phyloP scores from a whole-genome alignment of 2,329 filamentous ascomycete species.

The Hymenotorrendiella dingleyae region DNA sequence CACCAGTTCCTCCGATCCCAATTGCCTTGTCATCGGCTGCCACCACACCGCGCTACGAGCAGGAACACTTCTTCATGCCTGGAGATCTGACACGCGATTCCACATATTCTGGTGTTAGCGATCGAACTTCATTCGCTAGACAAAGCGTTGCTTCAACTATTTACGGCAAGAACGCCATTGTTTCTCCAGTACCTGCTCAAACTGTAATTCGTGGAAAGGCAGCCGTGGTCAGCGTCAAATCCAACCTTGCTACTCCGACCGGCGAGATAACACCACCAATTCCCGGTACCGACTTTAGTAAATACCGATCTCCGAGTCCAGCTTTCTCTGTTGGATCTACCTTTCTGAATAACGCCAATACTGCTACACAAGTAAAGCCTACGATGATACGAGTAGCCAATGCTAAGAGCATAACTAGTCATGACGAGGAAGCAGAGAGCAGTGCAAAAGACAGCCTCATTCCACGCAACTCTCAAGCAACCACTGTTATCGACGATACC shows the following conservation, averaged over 20 bases:
- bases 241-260: slow-evolving; percentile 50
- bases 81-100: slow-evolving; percentile 78
- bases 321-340: slow-evolving; percentile 64
- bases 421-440: not conserved
- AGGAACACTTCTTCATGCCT: slow-evolving; percentile 91
- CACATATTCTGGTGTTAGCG: slow-evolving; percentile 72
- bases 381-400: slow-evolving; percentile 54
- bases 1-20: slow-evolving; percentile 91
- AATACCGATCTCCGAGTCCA: slow-evolving; percentile 43
- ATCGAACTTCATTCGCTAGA: slow-evolving; percentile 57
- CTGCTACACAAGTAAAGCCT: slow-evolving; percentile 50
- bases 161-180: slow-evolving; percentile 84
- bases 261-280: slow-evolving; percentile 61
- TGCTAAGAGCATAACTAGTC: slow-evolving; percentile 34
- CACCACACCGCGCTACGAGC: slow-evolving; percentile 56
- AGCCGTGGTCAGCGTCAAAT: slow-evolving; percentile 88
- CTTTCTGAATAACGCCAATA: slow-evolving; percentile 59
- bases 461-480: slow-evolving; percentile 38
- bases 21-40: slow-evolving; percentile 52
- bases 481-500: slow-evolving; percentile 46
- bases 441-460: slow-evolving; percentile 12
- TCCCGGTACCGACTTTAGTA: slow-evolving; percentile 62
- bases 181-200: slow-evolving; percentile 72
- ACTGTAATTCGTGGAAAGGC: slow-evolving; percentile 84
- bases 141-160: slow-evolving; percentile 87